Percentiles rank a stretch among this genome's conserved stretches.
These are phyloP conservation scores for Papilionanthe hybrid DNA, from an alignment of 116 monocot species.

Conservation along the genomic window DNA sequence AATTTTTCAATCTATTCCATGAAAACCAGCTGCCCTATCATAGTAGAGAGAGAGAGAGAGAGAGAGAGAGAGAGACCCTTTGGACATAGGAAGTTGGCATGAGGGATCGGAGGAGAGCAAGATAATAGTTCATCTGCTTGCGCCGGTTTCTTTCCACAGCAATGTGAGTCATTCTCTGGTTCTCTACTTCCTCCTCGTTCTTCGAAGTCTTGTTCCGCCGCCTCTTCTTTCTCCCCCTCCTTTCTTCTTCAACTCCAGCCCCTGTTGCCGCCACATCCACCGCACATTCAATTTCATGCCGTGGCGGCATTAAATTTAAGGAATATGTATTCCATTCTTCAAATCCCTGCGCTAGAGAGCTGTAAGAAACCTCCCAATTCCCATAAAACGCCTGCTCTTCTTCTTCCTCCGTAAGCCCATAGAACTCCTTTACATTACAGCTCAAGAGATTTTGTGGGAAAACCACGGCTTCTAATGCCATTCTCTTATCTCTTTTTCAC, in stretches of 20 bases:
- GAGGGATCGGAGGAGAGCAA: constrained; percentile 50
- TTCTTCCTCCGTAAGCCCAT: background rate
- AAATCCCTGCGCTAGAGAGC: background rate
- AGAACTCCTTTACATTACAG: background rate
- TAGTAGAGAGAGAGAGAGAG: background rate
- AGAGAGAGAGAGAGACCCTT: constrained; percentile 38
- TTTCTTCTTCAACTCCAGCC: background rate
- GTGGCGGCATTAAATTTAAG: background rate
- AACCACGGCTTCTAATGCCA: constrained; percentile 46
- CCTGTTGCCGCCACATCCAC: background rate
- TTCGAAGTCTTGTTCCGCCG: constrained; percentile 33
- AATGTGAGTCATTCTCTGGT: constrained; percentile 79
- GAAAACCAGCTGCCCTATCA: no score
- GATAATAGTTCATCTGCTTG: constrained; percentile 75
- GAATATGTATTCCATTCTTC: background rate
- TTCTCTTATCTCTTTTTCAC: background rate
- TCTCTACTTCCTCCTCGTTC: constrained; percentile 68
- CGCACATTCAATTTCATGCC: background rate
- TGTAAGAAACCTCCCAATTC: background rate
- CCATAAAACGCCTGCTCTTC: background rate
- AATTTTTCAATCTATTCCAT: no score
- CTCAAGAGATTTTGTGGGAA: constrained; percentile 21
- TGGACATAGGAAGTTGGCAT: constrained; percentile 69
- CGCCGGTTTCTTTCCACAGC: constrained; percentile 77
- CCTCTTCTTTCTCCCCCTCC: constrained; percentile 27